A percentile compares a stretch with the other conserved stretches of the same genome.
These are phyloP conservation scores for Lipomyces orientalis DNA, from an alignment of 805 yeast species.

Conservation along the genomic window DNA sequence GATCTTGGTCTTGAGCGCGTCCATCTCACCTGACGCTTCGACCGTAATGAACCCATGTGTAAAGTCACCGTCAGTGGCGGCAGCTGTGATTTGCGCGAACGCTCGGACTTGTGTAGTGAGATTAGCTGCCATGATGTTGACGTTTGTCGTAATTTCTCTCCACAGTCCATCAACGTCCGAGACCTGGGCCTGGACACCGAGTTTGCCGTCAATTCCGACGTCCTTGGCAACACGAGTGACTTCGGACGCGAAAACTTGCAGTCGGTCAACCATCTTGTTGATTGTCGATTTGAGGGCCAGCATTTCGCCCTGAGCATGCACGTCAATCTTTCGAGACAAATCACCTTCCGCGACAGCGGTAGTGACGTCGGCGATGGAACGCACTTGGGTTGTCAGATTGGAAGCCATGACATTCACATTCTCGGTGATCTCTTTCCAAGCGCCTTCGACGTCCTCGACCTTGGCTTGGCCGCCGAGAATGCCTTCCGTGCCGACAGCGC, in stretches of 20 bases:
- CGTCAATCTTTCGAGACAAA: constrained; percentile 81
- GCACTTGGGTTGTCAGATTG: constrained; percentile 83
- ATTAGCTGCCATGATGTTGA: constrained; percentile 92
- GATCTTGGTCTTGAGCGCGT: constrained; percentile 57
- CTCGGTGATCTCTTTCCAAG: constrained; percentile 83
- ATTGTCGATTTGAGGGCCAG: constrained; percentile 83
- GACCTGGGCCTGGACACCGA: constrained; percentile 91
- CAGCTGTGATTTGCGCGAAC: constrained; percentile 90
- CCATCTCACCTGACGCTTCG: constrained; percentile 92
- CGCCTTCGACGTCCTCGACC: constrained; percentile 80
- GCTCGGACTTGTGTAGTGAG: constrained; percentile 91
- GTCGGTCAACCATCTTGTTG: constrained; percentile 90
- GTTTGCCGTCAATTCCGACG: constrained; percentile 91
- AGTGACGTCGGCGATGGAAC: constrained; percentile 88
- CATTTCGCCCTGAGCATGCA: constrained; percentile 89
- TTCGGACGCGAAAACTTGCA: constrained; percentile 85
- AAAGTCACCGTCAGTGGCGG: constrained; percentile 93
- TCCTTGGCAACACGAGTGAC: constrained; percentile 90
- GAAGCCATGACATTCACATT: constrained; percentile 89
- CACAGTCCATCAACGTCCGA: constrained; percentile 89
- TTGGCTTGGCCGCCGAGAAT: constrained; percentile 87
- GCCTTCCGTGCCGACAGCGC: constrained; percentile 90
- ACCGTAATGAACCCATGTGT: constrained; percentile 89
- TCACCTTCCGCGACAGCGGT: constrained; percentile 94
- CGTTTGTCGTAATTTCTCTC: constrained; percentile 91